Evolutionary conservation across 225 moss, liverwort and hornwort genomes (phyloP), one percentile per base, ranked within the genome.

Genomic region (Polytrichum commune): DNA sequence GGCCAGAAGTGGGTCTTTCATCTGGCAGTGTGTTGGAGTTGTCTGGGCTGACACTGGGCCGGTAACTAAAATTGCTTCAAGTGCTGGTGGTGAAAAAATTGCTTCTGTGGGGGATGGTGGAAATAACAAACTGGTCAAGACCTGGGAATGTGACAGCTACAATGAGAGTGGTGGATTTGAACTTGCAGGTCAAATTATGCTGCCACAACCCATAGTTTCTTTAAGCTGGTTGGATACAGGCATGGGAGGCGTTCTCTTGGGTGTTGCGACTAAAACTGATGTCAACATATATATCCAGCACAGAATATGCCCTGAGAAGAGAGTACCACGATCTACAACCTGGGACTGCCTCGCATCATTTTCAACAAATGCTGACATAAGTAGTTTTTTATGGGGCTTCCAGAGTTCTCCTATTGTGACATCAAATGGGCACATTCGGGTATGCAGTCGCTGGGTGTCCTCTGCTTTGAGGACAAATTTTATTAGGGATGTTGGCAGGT

Each of bases 91-190:
- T 63, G 88, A 86, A 66, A 91, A 82, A 70, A 68, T 98, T 69
- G 90, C 97, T 71, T 90, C 92, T 23, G 74, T 84, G 35, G 86
- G 86, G 35, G 67, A 67, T 61, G 74, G 70, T 29, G 79, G 83
- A 58, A 62, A 72, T 19, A 75, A 71, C 76, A 78, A 73, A 65
- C 75, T 72, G 33, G 87, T 98, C 54, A 88, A 91, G 60, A 87
- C 95, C 63, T 98, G 94, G 97, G 94, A 94, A 78, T 80, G 86
- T 66, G 91, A 95, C 68, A 89, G 88, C 81, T 88, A 84, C 64
- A 79, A 65, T n/a, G 88, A 85, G 72, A 74, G 88, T 68, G 82
- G 79, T 13, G 85, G 87, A 29, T 98, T 95, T 53, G 85, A 91
- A 81, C 78, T 90, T 38, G 95, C 91, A 68, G 90, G 82, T 73